Evolutionary conservation across 1,139 yeast genomes (phyloP).

Genomic region (Chernovozyma sophiae-reginae): DNA sequence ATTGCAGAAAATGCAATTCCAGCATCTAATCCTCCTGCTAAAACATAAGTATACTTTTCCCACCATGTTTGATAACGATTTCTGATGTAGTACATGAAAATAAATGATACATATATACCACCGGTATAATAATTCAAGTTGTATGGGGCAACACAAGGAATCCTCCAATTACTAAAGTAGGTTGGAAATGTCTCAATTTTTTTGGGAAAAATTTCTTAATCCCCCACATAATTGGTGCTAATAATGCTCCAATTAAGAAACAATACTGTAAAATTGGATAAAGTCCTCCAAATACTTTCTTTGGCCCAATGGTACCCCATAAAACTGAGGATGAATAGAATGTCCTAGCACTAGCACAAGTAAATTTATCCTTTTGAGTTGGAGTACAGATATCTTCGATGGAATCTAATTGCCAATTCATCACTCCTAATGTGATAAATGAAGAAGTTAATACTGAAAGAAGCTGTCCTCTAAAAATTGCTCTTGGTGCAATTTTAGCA

Average conservation of each 20-base stretch:
- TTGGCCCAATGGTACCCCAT: conserved; percentile 73
- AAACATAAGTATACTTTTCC: conserved; percentile 54
- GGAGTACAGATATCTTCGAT: conserved; percentile 40
- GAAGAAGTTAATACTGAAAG: conserved; percentile 38
- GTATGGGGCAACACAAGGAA: conserved; percentile 44
- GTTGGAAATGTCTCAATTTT: conserved; percentile 31
- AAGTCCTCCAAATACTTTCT: conserved; percentile 45
- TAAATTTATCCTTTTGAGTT: conserved; percentile 32
- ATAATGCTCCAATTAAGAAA: conserved; percentile 52
- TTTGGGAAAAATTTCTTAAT: conserved; percentile 31
- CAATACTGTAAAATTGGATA: conserved; percentile 48
- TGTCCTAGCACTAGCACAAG: conserved; percentile 48
- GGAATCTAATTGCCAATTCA: conserved; percentile 48
- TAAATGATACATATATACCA: conserved; percentile 34
- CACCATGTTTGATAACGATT: conserved; percentile 46
- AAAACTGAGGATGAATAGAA: conserved; percentile 49
- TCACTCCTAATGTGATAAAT: conserved; percentile 49
- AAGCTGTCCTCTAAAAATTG: conserved; percentile 57
- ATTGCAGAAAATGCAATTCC: conserved; percentile 50
- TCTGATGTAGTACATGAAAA: conserved; percentile 45
- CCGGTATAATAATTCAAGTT: conserved; percentile 44
- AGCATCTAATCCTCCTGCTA: conserved; percentile 51
- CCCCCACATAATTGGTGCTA: conserved; percentile 40
- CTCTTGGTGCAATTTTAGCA: conserved; percentile 55
- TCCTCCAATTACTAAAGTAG: conserved; percentile 41